phyloP scores from a whole-genome alignment of 129 eudicot genomes.

The Solidago caesia region DNA sequence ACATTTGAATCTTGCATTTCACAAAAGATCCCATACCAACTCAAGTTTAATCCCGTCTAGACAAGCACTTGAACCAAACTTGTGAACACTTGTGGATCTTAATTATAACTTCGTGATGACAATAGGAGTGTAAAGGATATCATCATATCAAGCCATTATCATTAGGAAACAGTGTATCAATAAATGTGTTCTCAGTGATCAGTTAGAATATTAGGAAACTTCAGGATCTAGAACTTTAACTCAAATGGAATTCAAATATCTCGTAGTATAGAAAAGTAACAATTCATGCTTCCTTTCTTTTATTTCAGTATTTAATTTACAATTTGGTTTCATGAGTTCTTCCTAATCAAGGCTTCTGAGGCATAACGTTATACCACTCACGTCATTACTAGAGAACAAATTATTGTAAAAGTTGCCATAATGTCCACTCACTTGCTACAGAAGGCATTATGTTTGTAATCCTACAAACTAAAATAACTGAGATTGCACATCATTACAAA shows the following conservation, averaged over 20 bases:
- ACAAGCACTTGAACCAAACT: not conserved
- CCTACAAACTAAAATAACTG: not conserved
- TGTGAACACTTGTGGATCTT: not conserved
- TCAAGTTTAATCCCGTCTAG: not conserved
- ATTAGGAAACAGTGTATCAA: not conserved
- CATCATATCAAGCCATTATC: not conserved
- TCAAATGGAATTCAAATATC: not conserved
- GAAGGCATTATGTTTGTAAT: not conserved
- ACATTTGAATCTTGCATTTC: not conserved
- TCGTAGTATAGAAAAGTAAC: not conserved
- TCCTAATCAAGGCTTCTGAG: not conserved
- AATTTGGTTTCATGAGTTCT: not conserved
- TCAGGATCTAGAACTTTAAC: not conserved
- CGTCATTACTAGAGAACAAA: not conserved
- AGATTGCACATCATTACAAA: not conserved
- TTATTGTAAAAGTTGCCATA: not conserved
- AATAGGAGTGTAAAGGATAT: not conserved
- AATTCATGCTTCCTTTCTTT: conserved; percentile 1
- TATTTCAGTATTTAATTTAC: not conserved
- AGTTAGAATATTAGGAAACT: not conserved
- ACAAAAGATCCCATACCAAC: not conserved
- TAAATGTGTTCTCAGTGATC: not conserved
- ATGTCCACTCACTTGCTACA: not conserved
- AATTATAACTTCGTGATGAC: not conserved
- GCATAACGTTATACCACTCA: not conserved